A percentile compares a stretch with the other conserved stretches of the same genome.
Conservation (phyloP, 257 asterid genomes). For the Verbena officinalis region DNA sequence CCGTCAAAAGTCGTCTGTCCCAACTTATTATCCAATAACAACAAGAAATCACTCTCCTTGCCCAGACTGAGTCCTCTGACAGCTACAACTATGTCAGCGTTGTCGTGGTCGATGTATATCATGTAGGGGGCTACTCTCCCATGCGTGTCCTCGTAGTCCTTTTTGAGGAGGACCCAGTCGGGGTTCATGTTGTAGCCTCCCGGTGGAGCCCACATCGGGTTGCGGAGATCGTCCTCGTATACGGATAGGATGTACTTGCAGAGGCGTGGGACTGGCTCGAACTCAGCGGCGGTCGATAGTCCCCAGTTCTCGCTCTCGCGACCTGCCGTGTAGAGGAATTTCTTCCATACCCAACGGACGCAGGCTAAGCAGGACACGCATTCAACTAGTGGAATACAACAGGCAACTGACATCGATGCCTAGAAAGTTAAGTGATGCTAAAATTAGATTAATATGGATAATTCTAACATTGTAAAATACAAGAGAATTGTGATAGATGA, state of each 20-base stretch:
- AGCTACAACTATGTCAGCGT: constrained; percentile 67
- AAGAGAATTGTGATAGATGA: constrained; percentile 14
- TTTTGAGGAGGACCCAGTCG: constrained; percentile 65
- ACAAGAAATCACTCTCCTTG: constrained; percentile 77
- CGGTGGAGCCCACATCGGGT: constrained; percentile 79
- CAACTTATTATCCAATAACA: constrained; percentile 78
- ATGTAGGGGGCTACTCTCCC: constrained; percentile 83
- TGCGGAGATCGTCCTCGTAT: constrained; percentile 75
- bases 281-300: constrained; percentile 76
- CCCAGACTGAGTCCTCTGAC: constrained; percentile 88
- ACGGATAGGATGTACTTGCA: constrained; percentile 75
- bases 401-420: constrained; percentile 88
- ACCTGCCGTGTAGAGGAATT: constrained; percentile 87
- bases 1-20: constrained; percentile 95
- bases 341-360: constrained; percentile 96
- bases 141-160: constrained; percentile 52
- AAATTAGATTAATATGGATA: constrained; percentile 26
- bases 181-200: constrained; percentile 90
- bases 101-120: constrained; percentile 81
- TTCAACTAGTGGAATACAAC: constrained; percentile 89
- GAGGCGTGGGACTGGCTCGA: constrained; percentile 80
- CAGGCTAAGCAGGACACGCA: constrained; percentile 97
- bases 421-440: constrained; percentile 32
- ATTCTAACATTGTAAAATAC: background rate
- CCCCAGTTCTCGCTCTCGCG: constrained; percentile 96